Conservation (phyloP, 805 yeast species). For the Saccharomycopsis fodiens region DNA sequence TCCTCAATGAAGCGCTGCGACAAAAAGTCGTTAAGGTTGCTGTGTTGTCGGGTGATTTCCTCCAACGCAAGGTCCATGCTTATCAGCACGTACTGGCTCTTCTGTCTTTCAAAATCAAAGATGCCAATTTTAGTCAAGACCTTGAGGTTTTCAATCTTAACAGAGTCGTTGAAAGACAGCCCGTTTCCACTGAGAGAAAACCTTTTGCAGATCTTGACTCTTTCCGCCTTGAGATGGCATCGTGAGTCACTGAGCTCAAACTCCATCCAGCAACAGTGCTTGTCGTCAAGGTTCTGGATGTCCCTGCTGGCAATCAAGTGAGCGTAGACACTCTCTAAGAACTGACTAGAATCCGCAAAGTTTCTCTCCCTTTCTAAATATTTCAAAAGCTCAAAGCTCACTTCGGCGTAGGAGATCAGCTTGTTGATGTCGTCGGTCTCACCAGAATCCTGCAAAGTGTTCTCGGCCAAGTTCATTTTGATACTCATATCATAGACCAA, state of each 20-base stretch:
- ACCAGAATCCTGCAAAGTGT: conserved; percentile 65
- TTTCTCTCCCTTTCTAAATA: conserved; percentile 38
- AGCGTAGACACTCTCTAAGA: conserved; percentile 41
- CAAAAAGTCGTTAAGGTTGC: conserved; percentile 19
- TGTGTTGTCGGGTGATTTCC: conserved; percentile 21
- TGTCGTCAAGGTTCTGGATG: conserved; percentile 32
- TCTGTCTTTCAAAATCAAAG: conserved; percentile 80
- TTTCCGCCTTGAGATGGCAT: conserved; percentile 28
- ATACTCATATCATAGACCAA: conserved; percentile 62
- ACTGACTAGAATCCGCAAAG: conserved; percentile 29
- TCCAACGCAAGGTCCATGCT: conserved; percentile 44
- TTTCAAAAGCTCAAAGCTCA: conserved; percentile 56
- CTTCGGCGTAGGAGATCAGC: conserved; percentile 83
- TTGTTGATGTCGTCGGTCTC: conserved; percentile 69
- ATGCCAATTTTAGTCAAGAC: conserved; percentile 84
- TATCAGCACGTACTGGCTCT: conserved; percentile 65
- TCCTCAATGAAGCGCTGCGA: conserved; percentile 37
- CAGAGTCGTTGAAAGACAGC: conserved; percentile 19
- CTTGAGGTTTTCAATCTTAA: conserved; percentile 43
- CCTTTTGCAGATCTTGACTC: conserved; percentile 21
- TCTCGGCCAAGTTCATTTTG: conserved; percentile 40
- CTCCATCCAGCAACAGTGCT: conserved; percentile 42
- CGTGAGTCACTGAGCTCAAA: conserved; percentile 23
- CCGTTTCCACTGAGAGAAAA: background rate
- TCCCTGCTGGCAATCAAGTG: conserved; percentile 34